phyloP scores from a whole-genome alignment of 2,329 filamentous ascomycete genomes.

The Microdochium trichocladiopsis region DNA sequence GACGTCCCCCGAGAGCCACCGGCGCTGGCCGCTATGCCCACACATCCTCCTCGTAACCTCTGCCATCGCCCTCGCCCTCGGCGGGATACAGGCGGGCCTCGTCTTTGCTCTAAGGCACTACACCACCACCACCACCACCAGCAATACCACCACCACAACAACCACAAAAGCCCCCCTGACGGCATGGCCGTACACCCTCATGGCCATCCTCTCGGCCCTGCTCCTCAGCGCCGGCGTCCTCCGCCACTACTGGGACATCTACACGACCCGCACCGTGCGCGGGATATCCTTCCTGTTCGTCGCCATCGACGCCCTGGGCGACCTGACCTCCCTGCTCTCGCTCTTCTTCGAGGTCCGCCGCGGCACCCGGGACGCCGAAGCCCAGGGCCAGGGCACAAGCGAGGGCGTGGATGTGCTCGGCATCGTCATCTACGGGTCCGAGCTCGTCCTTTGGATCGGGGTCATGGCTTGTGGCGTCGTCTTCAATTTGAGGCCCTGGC shows the following conservation, averaged over 20 bases:
- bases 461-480: slow-evolving; percentile 51
- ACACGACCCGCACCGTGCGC: slow-evolving; percentile 55
- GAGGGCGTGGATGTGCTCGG: slow-evolving; percentile 47
- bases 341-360: slow-evolving; percentile 52
- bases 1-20: too few species aligned
- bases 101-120: slow-evolving; percentile 43
- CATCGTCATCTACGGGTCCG: slow-evolving; percentile 59
- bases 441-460: slow-evolving; percentile 60
- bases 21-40: too few species aligned
- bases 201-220: slow-evolving; percentile 58
- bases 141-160: slow-evolving; percentile 23
- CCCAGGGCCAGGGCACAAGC: too few species aligned
- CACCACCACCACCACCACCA: too few species aligned
- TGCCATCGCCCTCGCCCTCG: slow-evolving; percentile 47
- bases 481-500: too few species aligned
- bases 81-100: slow-evolving; percentile 49
- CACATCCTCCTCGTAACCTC: slow-evolving; percentile 27
- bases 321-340: slow-evolving; percentile 59
- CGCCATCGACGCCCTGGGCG: slow-evolving; percentile 60
- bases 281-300: slow-evolving; percentile 70
- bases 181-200: slow-evolving; percentile 57
- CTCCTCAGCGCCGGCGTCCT: slow-evolving; percentile 60
- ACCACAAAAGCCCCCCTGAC: slow-evolving; percentile 33
- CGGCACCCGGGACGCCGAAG: too few species aligned
- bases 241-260: slow-evolving; percentile 65